phyloP scores from a whole-genome alignment of 352 stramenopile genomes.

The Globisporangium carolinianum region DNA sequence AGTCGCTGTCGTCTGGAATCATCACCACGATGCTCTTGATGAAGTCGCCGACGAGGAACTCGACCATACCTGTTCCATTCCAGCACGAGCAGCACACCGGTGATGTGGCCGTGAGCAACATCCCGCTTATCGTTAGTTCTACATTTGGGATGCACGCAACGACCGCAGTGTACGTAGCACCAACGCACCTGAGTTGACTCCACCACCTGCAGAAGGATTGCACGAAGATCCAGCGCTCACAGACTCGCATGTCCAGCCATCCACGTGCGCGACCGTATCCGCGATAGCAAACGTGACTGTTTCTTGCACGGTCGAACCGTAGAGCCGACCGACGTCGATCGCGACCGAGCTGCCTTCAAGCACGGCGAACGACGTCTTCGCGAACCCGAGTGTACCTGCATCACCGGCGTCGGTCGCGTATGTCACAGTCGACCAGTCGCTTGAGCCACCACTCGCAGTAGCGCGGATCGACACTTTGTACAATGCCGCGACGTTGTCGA shows the following conservation, averaged over 20 bases:
- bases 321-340: slow-evolving; percentile 20
- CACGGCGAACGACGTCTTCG: slow-evolving; percentile 6
- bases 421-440: slow-evolving; percentile 18
- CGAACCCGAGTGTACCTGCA: slow-evolving; percentile 14
- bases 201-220: slow-evolving; percentile 4
- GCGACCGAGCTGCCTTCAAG: slow-evolving; percentile 13
- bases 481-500: slow-evolving; percentile 6
- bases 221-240: slow-evolving; percentile 13
- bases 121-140: too few species aligned
- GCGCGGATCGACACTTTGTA: slow-evolving; percentile 20
- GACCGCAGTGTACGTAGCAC: not conserved
- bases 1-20: slow-evolving; percentile 20
- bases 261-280: slow-evolving; percentile 4
- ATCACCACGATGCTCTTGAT: slow-evolving; percentile 21
- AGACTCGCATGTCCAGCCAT: slow-evolving; percentile 1
- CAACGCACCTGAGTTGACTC: slow-evolving; percentile 15
- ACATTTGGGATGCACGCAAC: not conserved
- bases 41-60: slow-evolving; percentile 20
- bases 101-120: not conserved
- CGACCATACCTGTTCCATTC: slow-evolving; percentile 10
- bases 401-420: slow-evolving; percentile 20
- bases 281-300: slow-evolving; percentile 17
- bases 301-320: slow-evolving; percentile 15
- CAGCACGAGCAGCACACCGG: not conserved
- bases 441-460: slow-evolving; percentile 20